A percentile compares a stretch with the other conserved stretches of the same genome.
phyloP scores from a whole-genome alignment of 2,329 filamentous ascomycete species.

The Ciborinia camelliae region DNA sequence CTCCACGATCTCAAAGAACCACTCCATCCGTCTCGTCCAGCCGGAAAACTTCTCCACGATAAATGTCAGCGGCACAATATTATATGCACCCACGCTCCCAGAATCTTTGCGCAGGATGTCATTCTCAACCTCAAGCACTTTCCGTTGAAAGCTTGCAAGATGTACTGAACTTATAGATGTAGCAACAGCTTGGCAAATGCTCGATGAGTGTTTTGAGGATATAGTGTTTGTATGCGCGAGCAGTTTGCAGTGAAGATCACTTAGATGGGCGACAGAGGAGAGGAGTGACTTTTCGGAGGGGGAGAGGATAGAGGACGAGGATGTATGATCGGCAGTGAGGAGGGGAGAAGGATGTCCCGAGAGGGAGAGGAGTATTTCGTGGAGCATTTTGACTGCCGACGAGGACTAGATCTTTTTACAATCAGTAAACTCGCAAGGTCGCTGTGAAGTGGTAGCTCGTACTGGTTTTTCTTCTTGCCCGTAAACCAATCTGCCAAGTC shows the following conservation, averaged over 20 bases:
- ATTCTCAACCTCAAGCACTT: slow-evolving; percentile 80
- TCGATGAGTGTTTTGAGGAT: slow-evolving; percentile 68
- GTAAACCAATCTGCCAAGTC: slow-evolving; percentile 28
- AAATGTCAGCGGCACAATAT: slow-evolving; percentile 86
- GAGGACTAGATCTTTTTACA: slow-evolving; percentile 16
- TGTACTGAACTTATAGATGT: slow-evolving; percentile 72
- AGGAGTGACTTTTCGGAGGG: slow-evolving; percentile 82
- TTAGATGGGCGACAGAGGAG: slow-evolving; percentile 70
- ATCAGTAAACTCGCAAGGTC: slow-evolving; percentile 17
- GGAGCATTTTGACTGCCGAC: slow-evolving; percentile 65
- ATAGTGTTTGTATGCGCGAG: slow-evolving; percentile 65
- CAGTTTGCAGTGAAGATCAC: slow-evolving; percentile 71
- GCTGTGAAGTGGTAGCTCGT: slow-evolving; percentile 17
- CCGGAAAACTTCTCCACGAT: slow-evolving; percentile 81
- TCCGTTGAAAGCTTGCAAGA: slow-evolving; percentile 75
- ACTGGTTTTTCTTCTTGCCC: slow-evolving; percentile 7
- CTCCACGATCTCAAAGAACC: slow-evolving; percentile 71
- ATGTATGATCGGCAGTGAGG: slow-evolving; percentile 56
- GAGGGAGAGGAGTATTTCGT: slow-evolving; percentile 95
- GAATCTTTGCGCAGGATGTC: slow-evolving; percentile 74
- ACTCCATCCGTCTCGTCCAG: slow-evolving; percentile 81
- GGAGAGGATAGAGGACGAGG: slow-evolving; percentile 54
- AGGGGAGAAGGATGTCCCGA: slow-evolving; percentile 90
- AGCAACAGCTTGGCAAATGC: slow-evolving; percentile 83
- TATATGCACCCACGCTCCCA: slow-evolving; percentile 80